A percentile compares a stretch with the other conserved stretches of the same genome.
Evolutionary conservation across 441 rosid species (phyloP).

Genomic region (Erodium chrysanthum): DNA sequence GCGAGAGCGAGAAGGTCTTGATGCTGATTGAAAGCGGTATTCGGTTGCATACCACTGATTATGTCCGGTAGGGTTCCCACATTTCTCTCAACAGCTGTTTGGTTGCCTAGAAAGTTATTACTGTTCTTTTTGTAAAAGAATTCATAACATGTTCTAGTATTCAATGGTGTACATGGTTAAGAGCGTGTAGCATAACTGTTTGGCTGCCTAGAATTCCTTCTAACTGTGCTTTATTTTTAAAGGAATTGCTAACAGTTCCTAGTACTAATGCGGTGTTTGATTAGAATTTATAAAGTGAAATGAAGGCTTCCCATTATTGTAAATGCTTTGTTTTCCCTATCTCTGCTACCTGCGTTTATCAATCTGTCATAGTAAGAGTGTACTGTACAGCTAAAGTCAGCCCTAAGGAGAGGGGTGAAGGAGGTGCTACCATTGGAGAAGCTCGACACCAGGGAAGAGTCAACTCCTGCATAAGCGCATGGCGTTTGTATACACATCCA

Average conservation of each 20-base stretch:
- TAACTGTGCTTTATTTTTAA: not conserved
- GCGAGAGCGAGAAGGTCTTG: conserved; percentile 90
- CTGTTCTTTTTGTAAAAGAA: not conserved
- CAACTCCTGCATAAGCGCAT: not conserved
- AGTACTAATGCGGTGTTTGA: not conserved
- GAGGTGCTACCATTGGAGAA: not conserved
- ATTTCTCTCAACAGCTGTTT: not conserved
- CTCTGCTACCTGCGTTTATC: not conserved
- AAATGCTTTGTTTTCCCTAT: not conserved
- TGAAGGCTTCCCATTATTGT: not conserved
- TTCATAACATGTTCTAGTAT: not conserved
- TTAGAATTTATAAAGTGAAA: not conserved
- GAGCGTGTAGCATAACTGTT: not conserved
- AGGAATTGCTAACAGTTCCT: not conserved
- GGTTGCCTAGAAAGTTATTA: not conserved
- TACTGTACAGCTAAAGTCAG: not conserved
- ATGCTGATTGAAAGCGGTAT: conserved; percentile 90
- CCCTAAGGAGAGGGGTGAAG: not conserved
- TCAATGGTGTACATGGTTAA: not conserved
- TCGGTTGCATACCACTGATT: conserved; percentile 84
- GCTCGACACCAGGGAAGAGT: not conserved
- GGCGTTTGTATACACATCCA: not conserved
- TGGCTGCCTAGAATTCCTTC: not conserved
- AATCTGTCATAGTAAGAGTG: not conserved
- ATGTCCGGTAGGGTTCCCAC: conserved; percentile 42